phyloP scores from a whole-genome alignment of 768 basidiomycete species.

The Mycena venus region DNA sequence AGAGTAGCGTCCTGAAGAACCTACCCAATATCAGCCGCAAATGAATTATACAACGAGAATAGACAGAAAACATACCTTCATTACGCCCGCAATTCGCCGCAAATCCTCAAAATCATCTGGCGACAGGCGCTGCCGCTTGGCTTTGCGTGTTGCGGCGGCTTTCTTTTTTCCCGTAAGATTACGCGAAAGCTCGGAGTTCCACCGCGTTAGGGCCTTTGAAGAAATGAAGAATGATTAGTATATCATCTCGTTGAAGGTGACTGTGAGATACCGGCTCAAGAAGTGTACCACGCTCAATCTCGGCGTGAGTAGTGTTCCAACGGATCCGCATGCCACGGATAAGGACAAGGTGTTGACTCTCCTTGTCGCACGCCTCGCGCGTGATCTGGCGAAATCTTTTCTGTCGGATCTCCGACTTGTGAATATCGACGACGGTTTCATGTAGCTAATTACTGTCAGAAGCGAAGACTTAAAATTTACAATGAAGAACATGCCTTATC shows the following conservation, averaged over 20 bases:
- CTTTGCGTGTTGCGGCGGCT: neutral
- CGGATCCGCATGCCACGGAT: slow-evolving; percentile 8
- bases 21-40: neutral
- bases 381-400: slow-evolving; percentile 1
- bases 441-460: neutral
- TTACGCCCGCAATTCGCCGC: neutral
- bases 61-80: neutral
- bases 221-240: neutral
- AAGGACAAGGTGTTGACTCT: neutral
- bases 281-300: neutral
- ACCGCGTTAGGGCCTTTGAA: neutral
- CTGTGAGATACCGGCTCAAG: slow-evolving; percentile 6
- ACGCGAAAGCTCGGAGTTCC: neutral
- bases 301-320: slow-evolving; percentile 12
- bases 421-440: slow-evolving; percentile 6
- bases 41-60: neutral
- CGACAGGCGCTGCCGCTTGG: neutral
- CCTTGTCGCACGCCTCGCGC: neutral
- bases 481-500: slow-evolving; percentile 2
- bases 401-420: slow-evolving; percentile 2
- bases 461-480: neutral
- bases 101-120: neutral
- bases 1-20: slow-evolving; percentile 6
- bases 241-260: neutral
- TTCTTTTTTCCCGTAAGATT: slow-evolving; percentile 4